A percentile compares a stretch with the other conserved stretches of the same genome.
Evolutionary conservation across 2,329 filamentous ascomycete genomes (phyloP).

Genomic region (Paracoccidioides lutzii): DNA sequence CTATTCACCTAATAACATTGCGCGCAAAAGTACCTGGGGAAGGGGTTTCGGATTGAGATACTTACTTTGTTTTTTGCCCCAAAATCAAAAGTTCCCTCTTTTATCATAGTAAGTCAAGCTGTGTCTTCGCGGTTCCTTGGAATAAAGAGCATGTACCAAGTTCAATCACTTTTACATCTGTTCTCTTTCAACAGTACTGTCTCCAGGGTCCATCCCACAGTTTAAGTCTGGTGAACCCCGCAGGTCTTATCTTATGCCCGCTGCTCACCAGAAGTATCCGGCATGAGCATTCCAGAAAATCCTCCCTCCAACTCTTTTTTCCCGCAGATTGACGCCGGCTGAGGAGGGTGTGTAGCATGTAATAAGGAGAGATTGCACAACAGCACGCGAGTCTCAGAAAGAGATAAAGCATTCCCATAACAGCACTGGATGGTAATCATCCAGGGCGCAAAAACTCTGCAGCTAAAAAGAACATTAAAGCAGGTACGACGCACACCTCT

Average conservation of each 20-base stretch:
- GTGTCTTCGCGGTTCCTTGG: not conserved
- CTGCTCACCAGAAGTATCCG: not conserved
- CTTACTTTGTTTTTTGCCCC: not conserved
- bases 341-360: not conserved
- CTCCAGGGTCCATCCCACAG: not conserved
- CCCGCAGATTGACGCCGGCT: no score
- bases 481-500: not conserved
- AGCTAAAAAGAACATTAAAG: not conserved
- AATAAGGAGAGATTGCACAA: not conserved
- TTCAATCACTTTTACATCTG: not conserved
- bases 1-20: not conserved
- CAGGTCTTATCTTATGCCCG: no score
- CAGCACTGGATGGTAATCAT: not conserved
- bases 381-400: not conserved
- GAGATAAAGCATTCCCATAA: not conserved
- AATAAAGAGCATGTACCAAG: not conserved
- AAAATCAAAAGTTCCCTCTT: not conserved
- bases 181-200: not conserved
- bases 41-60: not conserved
- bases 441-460: not conserved
- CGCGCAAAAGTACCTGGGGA: not conserved
- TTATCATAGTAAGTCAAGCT: not conserved
- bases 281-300: not conserved
- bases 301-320: not conserved
- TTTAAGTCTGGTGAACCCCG: no score